Base-by-base conservation (phyloP, 805 yeast species). In the Zygosaccharomyces bailii region DNA sequence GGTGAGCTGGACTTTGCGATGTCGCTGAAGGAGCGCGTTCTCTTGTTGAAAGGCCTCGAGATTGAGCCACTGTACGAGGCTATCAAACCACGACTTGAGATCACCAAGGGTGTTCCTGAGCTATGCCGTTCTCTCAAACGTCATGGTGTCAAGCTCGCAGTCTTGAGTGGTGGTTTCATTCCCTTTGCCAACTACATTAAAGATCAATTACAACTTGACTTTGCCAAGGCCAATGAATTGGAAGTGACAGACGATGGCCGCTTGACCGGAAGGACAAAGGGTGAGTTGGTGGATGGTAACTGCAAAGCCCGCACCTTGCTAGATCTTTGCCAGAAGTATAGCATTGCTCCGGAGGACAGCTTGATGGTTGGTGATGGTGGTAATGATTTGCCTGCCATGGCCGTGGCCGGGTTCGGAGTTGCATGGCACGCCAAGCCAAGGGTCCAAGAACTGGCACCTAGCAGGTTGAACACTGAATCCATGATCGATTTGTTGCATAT, bases 361-460 rank as follows among this genome's bases (percentile, higher is more conserved):
- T 82, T 86, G 36, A 96, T 96, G 39, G 85, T 91, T 30, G 98
- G 98, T 29, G 98, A 93, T 62, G 99, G 99, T 30, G 96, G 98
- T 18, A 93, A 93, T 59, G 99, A 93, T 67, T 70, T 93, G 59
- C 76, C 78, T 35, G 95, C 95, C 89, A 93, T 93, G 98, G 76
- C 71, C 2, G 78, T 68, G 10, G 96, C 96, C 2, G 98, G 98
- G 0, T 85, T 80, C 61, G 99, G 99, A 16, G 73, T 93, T 43
- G 99, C 99, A 0, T 93, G 96, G 95, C 86, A 88, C 62, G 99
- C 98, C 16, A 93, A 93, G 63, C 97, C 98, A 17, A 81, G 75
- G 51, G 99, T 93, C 2, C 97, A 89, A 64, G 62, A 67, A 46
- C 69, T 72, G 52, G 98, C 99, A 0, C 96, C 96, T 14, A 74